Conservation (phyloP, 768 basidiomycete species). For the Pisolithus albus region DNA sequence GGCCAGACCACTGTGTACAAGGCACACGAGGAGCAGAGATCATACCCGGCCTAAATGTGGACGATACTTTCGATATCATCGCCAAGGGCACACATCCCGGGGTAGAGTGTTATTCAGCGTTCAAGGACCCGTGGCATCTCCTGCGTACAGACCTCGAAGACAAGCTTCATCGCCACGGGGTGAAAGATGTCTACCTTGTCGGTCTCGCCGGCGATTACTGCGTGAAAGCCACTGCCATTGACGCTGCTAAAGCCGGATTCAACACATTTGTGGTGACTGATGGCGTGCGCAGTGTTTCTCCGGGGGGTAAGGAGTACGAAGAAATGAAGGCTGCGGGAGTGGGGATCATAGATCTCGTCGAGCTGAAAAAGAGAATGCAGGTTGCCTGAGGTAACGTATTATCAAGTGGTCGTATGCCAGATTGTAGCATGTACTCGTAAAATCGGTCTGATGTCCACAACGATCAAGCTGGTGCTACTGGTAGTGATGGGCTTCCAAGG, state of each 20-base stretch:
- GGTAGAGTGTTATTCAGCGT: conserved; percentile 81
- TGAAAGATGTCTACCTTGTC: conserved; percentile 56
- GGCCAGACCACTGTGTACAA: conserved; percentile 78
- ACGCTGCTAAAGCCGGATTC: conserved; percentile 42
- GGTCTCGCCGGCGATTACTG: conserved; percentile 79
- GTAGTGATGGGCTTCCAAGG: too few species aligned
- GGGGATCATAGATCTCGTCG: conserved; percentile 22
- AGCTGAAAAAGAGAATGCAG: conserved; percentile 22
- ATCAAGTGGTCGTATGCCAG: not conserved
- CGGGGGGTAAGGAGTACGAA: conserved; percentile 30
- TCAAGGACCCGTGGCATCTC: conserved; percentile 51
- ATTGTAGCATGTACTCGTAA: too few species aligned
- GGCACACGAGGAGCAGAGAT: conserved; percentile 54
- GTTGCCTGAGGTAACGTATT: not conserved
- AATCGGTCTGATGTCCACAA: too few species aligned
- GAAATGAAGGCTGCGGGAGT: conserved; percentile 32
- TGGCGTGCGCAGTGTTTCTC: conserved; percentile 37
- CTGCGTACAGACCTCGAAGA: conserved; percentile 41
- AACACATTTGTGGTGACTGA: conserved; percentile 45
- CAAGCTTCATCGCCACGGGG: conserved; percentile 33
- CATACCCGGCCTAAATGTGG: conserved; percentile 43
- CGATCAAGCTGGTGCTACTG: too few species aligned
- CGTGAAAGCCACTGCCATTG: conserved; percentile 53
- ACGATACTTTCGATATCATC: conserved; percentile 36
- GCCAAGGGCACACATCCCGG: conserved; percentile 50